A percentile compares a stretch with the other conserved stretches of the same genome.
These are phyloP conservation scores for Thermomucor indicae-seudaticae DNA, from an alignment of 371 early-diverging fungal species.

Conservation along the genomic window DNA sequence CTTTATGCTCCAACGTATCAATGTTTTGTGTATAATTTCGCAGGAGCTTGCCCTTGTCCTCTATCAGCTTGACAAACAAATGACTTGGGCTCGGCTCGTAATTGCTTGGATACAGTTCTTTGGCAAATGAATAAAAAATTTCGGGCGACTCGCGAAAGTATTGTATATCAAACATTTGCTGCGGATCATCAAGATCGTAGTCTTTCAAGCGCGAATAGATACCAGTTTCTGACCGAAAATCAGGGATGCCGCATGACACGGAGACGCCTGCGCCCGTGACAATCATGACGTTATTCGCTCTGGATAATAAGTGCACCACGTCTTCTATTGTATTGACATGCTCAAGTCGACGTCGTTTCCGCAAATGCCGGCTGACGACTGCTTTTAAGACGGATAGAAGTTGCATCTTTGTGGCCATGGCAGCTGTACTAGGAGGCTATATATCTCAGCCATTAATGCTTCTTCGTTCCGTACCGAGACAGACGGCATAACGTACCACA, in stretches of 20 bases:
- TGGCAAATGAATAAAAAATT: conserved; percentile 92
- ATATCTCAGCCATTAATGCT: background rate
- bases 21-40: conserved; percentile 99
- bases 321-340: conserved; percentile 70
- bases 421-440: conserved; percentile 35
- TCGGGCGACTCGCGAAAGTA: conserved; percentile 83
- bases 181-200: conserved; percentile 76
- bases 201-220: conserved; percentile 84
- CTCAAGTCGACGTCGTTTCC: conserved; percentile 53
- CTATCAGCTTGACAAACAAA: conserved; percentile 84
- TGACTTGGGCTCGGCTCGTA: conserved; percentile 93
- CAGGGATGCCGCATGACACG: conserved; percentile 97
- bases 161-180: conserved; percentile 90
- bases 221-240: conserved; percentile 96
- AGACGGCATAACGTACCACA: conserved; percentile 26
- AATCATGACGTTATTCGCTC: conserved; percentile 79
- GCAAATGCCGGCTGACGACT: conserved; percentile 49
- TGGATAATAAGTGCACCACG: conserved; percentile 61
- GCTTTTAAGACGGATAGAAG: conserved; percentile 48
- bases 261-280: conserved; percentile 94
- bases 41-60: conserved; percentile 77
- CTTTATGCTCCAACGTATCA: conserved; percentile 92
- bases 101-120: conserved; percentile 86
- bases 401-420: conserved; percentile 34
- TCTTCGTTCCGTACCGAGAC: background rate